Percentiles rank a stretch among this genome's conserved stretches.
Evolutionary conservation across 1,139 yeast species (phyloP).

Genomic region (Nadsonia starkeyi-henricii): DNA sequence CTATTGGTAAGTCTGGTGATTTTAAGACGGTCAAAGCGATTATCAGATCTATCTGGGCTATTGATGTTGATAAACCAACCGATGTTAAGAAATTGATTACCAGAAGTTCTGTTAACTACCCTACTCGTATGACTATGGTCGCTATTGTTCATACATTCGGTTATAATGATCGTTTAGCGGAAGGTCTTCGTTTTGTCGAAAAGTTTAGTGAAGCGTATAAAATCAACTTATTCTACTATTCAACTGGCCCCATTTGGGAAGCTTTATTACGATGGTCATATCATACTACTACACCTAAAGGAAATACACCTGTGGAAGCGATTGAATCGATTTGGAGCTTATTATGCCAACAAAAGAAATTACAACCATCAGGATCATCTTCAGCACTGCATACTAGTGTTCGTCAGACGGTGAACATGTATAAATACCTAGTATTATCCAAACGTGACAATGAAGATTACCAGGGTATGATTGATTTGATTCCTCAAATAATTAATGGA

Average conservation of each 20-base stretch:
- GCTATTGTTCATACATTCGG: slow-evolving; percentile 22
- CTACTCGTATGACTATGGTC: slow-evolving; percentile 17
- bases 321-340: not conserved
- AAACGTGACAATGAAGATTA: not conserved
- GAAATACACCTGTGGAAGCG: not conserved
- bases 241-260: not conserved
- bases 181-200: slow-evolving; percentile 17
- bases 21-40: not conserved
- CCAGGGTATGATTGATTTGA: not conserved
- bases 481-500: not conserved
- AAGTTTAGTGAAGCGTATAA: slow-evolving; percentile 14
- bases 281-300: not conserved
- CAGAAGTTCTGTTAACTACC: slow-evolving; percentile 13
- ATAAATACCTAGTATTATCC: not conserved
- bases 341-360: not conserved
- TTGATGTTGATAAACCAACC: not conserved
- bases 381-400: not conserved
- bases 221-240: slow-evolving; percentile 7
- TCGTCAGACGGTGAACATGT: not conserved
- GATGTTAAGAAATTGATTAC: not conserved
- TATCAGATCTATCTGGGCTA: not conserved
- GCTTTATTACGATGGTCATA: not conserved
- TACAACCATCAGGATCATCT: not conserved
- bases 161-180: slow-evolving; percentile 15
- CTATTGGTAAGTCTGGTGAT: not conserved